Evolutionary conservation across 768 basidiomycete species (phyloP), one percentile per base, ranked within the genome.

Genomic region (Calocera viscosa): DNA sequence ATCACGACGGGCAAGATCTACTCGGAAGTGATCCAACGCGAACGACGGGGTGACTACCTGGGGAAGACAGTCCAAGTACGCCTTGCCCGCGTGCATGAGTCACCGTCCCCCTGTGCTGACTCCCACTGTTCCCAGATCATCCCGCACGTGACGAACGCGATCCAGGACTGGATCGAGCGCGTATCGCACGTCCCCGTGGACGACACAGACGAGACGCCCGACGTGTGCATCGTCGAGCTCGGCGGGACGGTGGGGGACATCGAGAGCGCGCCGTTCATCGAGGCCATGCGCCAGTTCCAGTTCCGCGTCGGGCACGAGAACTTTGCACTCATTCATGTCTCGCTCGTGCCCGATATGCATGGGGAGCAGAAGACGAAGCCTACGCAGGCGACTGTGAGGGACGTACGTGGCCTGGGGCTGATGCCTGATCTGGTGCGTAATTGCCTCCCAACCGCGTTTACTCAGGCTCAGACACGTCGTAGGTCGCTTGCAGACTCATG

Each of bases 211-310:
- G 87, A 94, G 72, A 85, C 87, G 73, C 94, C 95, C 0, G 95
- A 99, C 74, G 88, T 99, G 43, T 99, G 95, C 77, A 96, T 99
- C 71, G 86, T 99, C 69, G 95, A 99, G 92, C 89, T 99, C 69
- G 95, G 95, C 66, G 95, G 95, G 24, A 99, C 95, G 0, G 95
- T 99, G 17, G 95, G 95, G 49, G 95, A 99, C 73, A 99, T 99
- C 75, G 95, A 99, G 73, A 96, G 93, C 5, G 94, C 94, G 1
- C 95, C 95, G 1, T 99, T 99, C 76, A 82, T 99, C 53, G 95
- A 99, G 76, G 95, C 95, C 0, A 94, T 99, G 89, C 87, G 95
- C n/a, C 95, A 99, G 76, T 99, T 99, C 82, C 95, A 99, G 74
- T 97, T 97, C 81, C 88, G 95, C 66, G 94, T 98, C 24, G 94